phyloP scores from a whole-genome alignment of 805 yeast genomes.

The Pichia nanzhaoensis region DNA sequence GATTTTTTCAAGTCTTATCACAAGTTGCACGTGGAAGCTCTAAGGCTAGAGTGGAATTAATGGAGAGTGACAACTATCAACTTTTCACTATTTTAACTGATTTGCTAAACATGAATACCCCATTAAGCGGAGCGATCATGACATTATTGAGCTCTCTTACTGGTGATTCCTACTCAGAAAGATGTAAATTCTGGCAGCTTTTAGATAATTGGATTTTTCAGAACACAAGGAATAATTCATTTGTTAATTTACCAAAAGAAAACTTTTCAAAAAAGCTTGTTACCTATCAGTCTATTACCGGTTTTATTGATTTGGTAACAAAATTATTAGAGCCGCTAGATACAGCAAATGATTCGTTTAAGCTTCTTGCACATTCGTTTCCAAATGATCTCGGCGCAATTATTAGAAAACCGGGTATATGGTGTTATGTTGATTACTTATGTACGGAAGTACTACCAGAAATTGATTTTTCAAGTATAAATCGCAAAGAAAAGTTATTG shows the following conservation, averaged over 20 bases:
- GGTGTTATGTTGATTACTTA: constrained; percentile 75
- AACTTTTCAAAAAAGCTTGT: constrained; percentile 19
- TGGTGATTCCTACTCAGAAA: constrained; percentile 33
- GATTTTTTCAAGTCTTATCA: constrained; percentile 61
- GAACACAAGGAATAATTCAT: constrained; percentile 13
- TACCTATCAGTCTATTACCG: constrained; percentile 26
- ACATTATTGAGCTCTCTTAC: constrained; percentile 53
- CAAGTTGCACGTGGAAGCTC: constrained; percentile 41
- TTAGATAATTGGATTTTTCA: constrained; percentile 65
- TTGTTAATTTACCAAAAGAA: constrained; percentile 30
- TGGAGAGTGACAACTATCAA: constrained; percentile 30
- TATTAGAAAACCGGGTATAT: constrained; percentile 59
- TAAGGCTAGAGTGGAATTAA: constrained; percentile 27
- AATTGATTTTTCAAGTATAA: constrained; percentile 34
- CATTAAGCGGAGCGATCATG: constrained; percentile 44
- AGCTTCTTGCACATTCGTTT: constrained; percentile 39
- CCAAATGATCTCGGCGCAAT: constrained; percentile 59
- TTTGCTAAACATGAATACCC: constrained; percentile 24
- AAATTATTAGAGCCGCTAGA: constrained; percentile 28
- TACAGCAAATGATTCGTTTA: constrained; percentile 29
- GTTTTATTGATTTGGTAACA: constrained; percentile 52
- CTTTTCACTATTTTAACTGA: constrained; percentile 23
- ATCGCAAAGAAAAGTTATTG: constrained; percentile 30
- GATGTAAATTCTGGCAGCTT: constrained; percentile 55
- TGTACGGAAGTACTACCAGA: constrained; percentile 59